phyloP scores from a whole-genome alignment of 306 rosid species.

The Malus domestica region ASM211411v1 NC_041799.1:40877001-40877500 shows the following conservation, averaged over 20 bases:
- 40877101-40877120: constrained; percentile 47
- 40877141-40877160: constrained; percentile 59
- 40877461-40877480: constrained; percentile 6
- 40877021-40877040: too few species aligned
- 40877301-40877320: neutral
- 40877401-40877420: too few species aligned
- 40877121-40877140: constrained; percentile 60
- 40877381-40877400: too few species aligned
- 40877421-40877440: neutral
- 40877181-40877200: constrained; percentile 36
- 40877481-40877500: constrained; percentile 78
- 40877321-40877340: too few species aligned
- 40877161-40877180: constrained; percentile 77
- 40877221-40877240: constrained; percentile 86
- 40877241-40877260: constrained; percentile 67
- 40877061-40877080: neutral
- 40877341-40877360: too few species aligned
- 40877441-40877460: neutral
- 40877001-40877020: too few species aligned
- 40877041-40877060: too few species aligned
- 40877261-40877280: constrained; percentile 31
- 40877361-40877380: too few species aligned
- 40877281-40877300: neutral
- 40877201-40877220: constrained; percentile 46
- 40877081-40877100: neutral